These are phyloP conservation scores for Talaromyces sp. DNA, from an alignment of 2,329 filamentous ascomycete genomes.

Conservation along the genomic window DNA sequence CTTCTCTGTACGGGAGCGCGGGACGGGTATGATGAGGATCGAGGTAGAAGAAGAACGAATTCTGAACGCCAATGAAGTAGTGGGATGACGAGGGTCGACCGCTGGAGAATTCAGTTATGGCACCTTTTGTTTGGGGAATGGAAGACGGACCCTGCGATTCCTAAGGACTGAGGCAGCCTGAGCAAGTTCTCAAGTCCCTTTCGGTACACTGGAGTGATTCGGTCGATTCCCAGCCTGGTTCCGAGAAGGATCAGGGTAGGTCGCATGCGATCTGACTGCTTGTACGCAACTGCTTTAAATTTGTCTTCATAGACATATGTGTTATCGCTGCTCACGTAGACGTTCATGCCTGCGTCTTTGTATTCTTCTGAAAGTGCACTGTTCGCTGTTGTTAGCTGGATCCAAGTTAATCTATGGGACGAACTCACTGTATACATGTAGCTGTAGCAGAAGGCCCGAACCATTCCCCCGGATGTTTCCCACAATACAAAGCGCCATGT, in stretches of 20 bases:
- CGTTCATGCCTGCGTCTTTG: slow-evolving; percentile 61
- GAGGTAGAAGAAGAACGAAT: slow-evolving; percentile 83
- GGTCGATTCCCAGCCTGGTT: slow-evolving; percentile 86
- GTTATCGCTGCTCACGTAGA: slow-evolving; percentile 87
- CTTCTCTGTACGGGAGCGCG: slow-evolving; percentile 61
- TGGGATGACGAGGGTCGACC: slow-evolving; percentile 88
- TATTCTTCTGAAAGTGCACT: slow-evolving; percentile 73
- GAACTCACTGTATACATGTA: slow-evolving; percentile 79
- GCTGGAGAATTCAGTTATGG: slow-evolving; percentile 44
- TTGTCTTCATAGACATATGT: slow-evolving; percentile 90
- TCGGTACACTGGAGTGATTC: slow-evolving; percentile 92
- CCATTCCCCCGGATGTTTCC: slow-evolving; percentile 95
- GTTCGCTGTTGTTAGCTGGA: background rate
- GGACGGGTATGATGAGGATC: slow-evolving; percentile 86
- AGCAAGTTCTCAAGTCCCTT: slow-evolving; percentile 82
- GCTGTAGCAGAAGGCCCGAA: slow-evolving; percentile 97
- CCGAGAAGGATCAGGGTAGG: slow-evolving; percentile 88
- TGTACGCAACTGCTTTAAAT: slow-evolving; percentile 73
- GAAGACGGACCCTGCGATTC: slow-evolving; percentile 75
- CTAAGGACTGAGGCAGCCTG: slow-evolving; percentile 87
- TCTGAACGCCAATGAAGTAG: slow-evolving; percentile 71
- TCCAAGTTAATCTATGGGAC: background rate
- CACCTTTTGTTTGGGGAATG: background rate
- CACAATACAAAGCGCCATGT: slow-evolving; percentile 80
- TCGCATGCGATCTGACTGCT: slow-evolving; percentile 63